Evolutionary conservation across 208 protist species (phyloP).

Genomic region (Leishmania aethiopica): DNA sequence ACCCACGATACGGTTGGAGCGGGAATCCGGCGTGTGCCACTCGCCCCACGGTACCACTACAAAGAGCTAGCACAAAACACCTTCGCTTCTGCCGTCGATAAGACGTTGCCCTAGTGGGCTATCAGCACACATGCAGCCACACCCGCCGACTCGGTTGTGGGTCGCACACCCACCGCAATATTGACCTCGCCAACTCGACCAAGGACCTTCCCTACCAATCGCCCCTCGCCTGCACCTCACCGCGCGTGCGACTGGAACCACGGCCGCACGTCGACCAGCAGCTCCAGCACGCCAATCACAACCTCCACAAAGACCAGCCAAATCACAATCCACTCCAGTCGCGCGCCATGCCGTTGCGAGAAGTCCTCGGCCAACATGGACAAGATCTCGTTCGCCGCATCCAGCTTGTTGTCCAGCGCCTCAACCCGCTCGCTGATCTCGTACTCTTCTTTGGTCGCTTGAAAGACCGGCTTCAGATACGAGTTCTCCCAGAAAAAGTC

Average conservation of each 20-base stretch:
- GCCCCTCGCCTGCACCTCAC: neutral
- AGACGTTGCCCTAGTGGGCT: neutral
- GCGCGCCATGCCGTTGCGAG: slow-evolving; percentile 71
- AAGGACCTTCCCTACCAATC: neutral
- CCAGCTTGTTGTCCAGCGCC: slow-evolving; percentile 78
- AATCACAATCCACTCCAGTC: slow-evolving; percentile 87
- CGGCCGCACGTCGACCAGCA: slow-evolving; percentile 62
- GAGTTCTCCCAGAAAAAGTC: slow-evolving; percentile 87
- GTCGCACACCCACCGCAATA: neutral
- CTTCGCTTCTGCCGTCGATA: neutral
- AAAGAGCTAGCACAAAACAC: neutral
- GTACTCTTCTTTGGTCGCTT: slow-evolving; percentile 77
- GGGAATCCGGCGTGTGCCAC: too few relatives aligned
- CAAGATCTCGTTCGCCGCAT: slow-evolving; percentile 77
- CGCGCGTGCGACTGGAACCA: slow-evolving; percentile 35
- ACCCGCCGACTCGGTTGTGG: neutral
- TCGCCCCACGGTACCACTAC: neutral
- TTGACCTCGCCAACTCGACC: neutral
- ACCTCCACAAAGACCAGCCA: slow-evolving; percentile 84
- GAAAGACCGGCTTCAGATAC: slow-evolving; percentile 79
- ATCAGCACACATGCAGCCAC: neutral
- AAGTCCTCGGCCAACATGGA: slow-evolving; percentile 82
- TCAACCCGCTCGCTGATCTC: slow-evolving; percentile 66
- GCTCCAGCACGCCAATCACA: slow-evolving; percentile 74
- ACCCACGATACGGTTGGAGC: neutral